Evolutionary conservation across 257 asterid genomes (phyloP).

Genomic region (Capsicum rhomboideum): DNA sequence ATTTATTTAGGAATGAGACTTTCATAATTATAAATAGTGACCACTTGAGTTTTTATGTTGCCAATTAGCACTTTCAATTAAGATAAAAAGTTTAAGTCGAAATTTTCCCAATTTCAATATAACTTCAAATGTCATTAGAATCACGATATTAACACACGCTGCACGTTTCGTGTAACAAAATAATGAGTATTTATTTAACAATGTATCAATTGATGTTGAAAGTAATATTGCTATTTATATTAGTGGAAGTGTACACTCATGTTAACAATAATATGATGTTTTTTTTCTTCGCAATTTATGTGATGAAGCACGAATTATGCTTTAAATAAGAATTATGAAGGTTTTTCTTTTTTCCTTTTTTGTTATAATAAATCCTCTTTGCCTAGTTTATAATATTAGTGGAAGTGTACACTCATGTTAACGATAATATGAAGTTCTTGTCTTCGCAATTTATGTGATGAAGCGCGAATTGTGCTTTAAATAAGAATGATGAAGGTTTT

Average conservation of each 20-base stretch:
- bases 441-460: background rate
- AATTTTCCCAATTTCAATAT: background rate
- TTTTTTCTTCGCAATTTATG: background rate
- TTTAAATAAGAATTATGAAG: background rate
- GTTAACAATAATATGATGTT: background rate
- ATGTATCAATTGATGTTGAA: too few species aligned
- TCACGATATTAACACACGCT: too few species aligned
- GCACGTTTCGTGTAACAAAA: too few species aligned
- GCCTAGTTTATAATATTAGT: background rate
- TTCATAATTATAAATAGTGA: background rate
- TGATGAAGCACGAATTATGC: background rate
- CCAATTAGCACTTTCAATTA: background rate
- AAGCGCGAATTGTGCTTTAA: background rate
- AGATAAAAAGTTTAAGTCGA: background rate
- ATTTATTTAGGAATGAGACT: background rate
- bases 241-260: background rate
- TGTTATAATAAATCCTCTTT: background rate
- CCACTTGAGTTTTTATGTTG: background rate
- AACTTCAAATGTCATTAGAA: too few species aligned
- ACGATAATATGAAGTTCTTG: background rate
- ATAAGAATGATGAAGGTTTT: background rate
- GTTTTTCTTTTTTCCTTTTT: background rate
- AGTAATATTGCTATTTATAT: background rate
- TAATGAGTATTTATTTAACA: too few species aligned
- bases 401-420: background rate